A percentile compares a stretch with the other conserved stretches of the same genome.
Evolutionary conservation across 1,284 basidiomycete species (phyloP).

Genomic region (Fomitopsis schrenkii): DNA sequence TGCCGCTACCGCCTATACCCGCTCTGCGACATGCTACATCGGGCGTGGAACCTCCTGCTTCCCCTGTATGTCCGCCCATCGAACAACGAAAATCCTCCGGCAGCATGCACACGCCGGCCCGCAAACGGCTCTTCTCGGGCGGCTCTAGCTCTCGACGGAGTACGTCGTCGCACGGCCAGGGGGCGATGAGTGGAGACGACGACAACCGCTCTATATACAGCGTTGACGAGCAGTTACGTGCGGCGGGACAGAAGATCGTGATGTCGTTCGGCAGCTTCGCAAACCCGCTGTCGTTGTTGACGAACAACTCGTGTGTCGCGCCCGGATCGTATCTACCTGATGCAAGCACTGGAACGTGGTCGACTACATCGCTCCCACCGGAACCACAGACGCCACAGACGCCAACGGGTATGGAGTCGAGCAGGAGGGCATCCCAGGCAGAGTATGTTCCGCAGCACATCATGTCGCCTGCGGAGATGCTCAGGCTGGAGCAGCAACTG

Average conservation of each 20-base stretch:
- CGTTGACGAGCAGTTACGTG: slow-evolving; percentile 20
- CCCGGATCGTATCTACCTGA: slow-evolving; percentile 50
- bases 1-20: slow-evolving; percentile 31
- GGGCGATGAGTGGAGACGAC: slow-evolving; percentile 41
- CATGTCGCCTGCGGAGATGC: slow-evolving; percentile 62
- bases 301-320: slow-evolving; percentile 25
- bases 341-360: background rate
- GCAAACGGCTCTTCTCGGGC: slow-evolving; percentile 59
- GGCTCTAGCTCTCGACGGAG: slow-evolving; percentile 45
- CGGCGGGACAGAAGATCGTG: slow-evolving; percentile 19
- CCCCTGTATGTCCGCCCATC: slow-evolving; percentile 2
- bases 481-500: slow-evolving; percentile 47
- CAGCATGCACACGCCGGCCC: slow-evolving; percentile 18
- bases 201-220: slow-evolving; percentile 49
- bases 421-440: slow-evolving; percentile 20
- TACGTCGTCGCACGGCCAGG: slow-evolving; percentile 39
- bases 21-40: slow-evolving; percentile 25
- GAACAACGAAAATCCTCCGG: slow-evolving; percentile 7
- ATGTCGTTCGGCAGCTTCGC: slow-evolving; percentile 23
- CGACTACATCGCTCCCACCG: background rate
- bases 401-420: background rate
- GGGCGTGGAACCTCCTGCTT: slow-evolving; percentile 2
- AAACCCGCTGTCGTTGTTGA: slow-evolving; percentile 22
- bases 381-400: background rate
- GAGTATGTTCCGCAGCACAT: slow-evolving; percentile 62